A percentile compares a stretch with the other conserved stretches of the same genome.
Conservation (phyloP, 805 yeast genomes). For the Saccharomycopsis sp. region DNA sequence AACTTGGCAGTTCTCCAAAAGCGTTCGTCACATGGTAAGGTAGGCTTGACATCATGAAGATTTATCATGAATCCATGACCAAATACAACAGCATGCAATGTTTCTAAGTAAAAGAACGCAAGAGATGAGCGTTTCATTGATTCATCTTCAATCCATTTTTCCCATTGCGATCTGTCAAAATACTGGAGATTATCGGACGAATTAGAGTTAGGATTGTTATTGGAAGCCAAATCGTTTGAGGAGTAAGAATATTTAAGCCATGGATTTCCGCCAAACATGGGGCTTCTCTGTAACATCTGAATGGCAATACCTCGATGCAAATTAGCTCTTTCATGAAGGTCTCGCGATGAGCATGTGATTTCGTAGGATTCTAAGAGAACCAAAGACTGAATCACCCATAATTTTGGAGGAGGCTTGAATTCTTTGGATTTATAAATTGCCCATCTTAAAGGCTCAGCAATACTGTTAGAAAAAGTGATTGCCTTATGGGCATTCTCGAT, state of each 20-base stretch:
- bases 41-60: conserved; percentile 53
- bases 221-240: conserved; percentile 23
- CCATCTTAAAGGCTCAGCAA: conserved; percentile 51
- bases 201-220: conserved; percentile 26
- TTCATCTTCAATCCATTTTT: conserved; percentile 74
- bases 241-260: conserved; percentile 24
- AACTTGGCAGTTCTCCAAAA: conserved; percentile 38
- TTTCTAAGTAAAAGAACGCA: conserved; percentile 74
- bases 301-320: conserved; percentile 82
- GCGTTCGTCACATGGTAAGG: conserved; percentile 55
- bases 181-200: conserved; percentile 22
- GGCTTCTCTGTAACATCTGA: conserved; percentile 67
- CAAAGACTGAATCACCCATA: conserved; percentile 71
- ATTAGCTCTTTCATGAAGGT: conserved; percentile 72
- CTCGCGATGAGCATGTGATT: conserved; percentile 60
- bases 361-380: conserved; percentile 69
- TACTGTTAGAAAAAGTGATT: conserved; percentile 14
- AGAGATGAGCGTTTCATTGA: conserved; percentile 69
- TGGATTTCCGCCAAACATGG: conserved; percentile 69
- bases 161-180: conserved; percentile 32
- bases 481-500: conserved; percentile 21
- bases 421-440: conserved; percentile 61
- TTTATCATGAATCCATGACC: conserved; percentile 59
- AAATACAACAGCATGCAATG: conserved; percentile 68
- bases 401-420: conserved; percentile 67